Base-by-base conservation (phyloP, 768 basidiomycete genomes). In the Lactarius quietus region DNA sequence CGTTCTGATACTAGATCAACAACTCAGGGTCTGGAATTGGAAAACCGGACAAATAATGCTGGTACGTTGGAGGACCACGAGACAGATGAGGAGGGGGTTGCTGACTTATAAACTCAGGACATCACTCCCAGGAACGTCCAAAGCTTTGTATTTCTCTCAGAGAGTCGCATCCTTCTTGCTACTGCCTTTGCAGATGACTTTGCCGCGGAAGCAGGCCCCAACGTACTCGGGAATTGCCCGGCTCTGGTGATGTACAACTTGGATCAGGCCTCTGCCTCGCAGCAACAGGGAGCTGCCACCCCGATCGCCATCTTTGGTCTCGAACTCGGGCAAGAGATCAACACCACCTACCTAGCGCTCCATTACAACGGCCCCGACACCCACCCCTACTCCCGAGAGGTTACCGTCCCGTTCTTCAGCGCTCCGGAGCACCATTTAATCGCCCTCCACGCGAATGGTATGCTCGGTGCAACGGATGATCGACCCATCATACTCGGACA, bases 31-130 rank as follows among this genome's bases (percentile, higher is more conserved):
- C 15, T 61, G 35, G 54, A 28, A 61, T 56, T 65, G 64, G 59
- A 65, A 65, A 57, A 38, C 53, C 12, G 54, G 64, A 26, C 64
- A 38, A 53, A 61, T 45, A n/a, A 6, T 65, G 2, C 41, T 61
- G 35, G 64, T 65, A 56, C 41, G 59, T 65, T 33, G 20, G 35
- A 45, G 18, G 14, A 12, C 26, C 35, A 35, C 53, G 35, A 55
- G 2, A 26, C n/a, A 29, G 35, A 3, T n/a, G 7, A 6, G 29
- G 43, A n/a, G 28, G 17, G 17, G 4, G 35, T 28, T 12, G 18
- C 59, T 60, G 53, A 60, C 23, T 17, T 33, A 5, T 36, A 8
- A 6, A 1, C 15, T 10, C 29, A 65, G 54, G 28, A 17, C 26
- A 45, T 61, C 39, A 14, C 26, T 20, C 33, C 59, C 15, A 3